phyloP scores from a whole-genome alignment of 345 rosid species.

The Eucalyptus pauciflora region DNA sequence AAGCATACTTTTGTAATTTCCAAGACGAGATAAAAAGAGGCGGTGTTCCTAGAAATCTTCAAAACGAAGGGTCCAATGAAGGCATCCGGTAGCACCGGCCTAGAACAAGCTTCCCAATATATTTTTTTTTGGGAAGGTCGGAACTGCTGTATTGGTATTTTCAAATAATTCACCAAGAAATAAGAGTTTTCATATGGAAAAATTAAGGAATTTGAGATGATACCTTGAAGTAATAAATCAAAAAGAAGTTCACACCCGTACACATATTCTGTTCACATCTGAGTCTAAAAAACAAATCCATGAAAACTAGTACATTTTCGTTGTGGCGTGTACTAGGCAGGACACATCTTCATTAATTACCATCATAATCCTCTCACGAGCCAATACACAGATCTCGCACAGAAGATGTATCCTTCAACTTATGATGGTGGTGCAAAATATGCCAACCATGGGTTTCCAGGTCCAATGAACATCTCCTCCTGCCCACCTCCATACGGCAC shows the following conservation, averaged over 20 bases:
- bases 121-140: background rate
- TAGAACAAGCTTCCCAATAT: background rate
- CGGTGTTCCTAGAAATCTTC: background rate
- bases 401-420: constrained; percentile 15
- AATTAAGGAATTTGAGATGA: background rate
- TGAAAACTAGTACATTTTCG: background rate
- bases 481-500: background rate
- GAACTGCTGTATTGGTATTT: background rate
- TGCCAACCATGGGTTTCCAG: constrained; percentile 6
- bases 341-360: background rate
- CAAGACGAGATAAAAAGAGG: background rate
- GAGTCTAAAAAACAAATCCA: background rate
- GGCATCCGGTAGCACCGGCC: background rate
- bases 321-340: background rate
- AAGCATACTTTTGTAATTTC: background rate
- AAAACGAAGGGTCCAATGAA: background rate
- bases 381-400: background rate
- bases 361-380: background rate
- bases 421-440: constrained; percentile 11
- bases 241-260: background rate
- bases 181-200: background rate
- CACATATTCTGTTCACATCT: background rate
- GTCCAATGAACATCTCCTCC: constrained; percentile 9
- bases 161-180: background rate
- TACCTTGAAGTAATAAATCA: background rate